Conservation (phyloP, 768 basidiomycete species). For the Auricularia sp. region DNA sequence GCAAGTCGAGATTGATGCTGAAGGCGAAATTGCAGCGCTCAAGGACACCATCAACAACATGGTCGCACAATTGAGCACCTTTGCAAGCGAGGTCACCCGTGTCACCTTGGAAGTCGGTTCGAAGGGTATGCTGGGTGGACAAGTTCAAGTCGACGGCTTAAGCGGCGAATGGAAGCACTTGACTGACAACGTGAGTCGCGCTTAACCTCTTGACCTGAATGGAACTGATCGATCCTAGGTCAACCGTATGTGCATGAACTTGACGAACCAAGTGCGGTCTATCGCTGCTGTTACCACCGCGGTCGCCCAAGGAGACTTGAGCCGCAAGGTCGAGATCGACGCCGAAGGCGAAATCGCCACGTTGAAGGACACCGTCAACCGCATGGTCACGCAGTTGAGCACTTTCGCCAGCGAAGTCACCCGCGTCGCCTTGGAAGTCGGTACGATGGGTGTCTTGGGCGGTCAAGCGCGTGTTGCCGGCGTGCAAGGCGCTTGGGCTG, state of each 20-base stretch:
- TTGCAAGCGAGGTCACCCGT: constrained; percentile 47
- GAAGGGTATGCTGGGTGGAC: constrained; percentile 88
- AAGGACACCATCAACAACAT: constrained; percentile 26
- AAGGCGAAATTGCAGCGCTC: constrained; percentile 26
- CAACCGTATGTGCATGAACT: constrained; percentile 8
- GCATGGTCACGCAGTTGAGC: constrained; percentile 52
- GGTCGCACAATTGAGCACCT: constrained; percentile 9
- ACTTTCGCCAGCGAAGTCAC: constrained; percentile 46
- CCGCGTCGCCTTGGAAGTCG: constrained; percentile 79
- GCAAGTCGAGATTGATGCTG: constrained; percentile 28
- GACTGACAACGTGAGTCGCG: constrained; percentile 54
- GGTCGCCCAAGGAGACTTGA: constrained; percentile 79
- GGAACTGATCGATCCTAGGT: background rate
- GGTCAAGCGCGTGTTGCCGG: constrained; percentile 86
- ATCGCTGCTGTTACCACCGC: constrained; percentile 35
- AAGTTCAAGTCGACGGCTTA: constrained; percentile 81
- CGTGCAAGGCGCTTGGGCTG: constrained; percentile 89
- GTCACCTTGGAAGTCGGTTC: constrained; percentile 89
- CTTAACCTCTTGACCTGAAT: background rate
- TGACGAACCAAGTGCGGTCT: constrained; percentile 19
- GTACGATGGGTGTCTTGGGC: constrained; percentile 82
- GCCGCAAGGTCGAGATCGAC: constrained; percentile 32
- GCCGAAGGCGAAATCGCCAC: constrained; percentile 34
- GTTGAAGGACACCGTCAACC: constrained; percentile 32
- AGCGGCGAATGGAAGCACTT: constrained; percentile 94